Evolutionary conservation across 352 stramenopile genomes (phyloP).

Genomic region (Phytopythium chamaehyphon): DNA sequence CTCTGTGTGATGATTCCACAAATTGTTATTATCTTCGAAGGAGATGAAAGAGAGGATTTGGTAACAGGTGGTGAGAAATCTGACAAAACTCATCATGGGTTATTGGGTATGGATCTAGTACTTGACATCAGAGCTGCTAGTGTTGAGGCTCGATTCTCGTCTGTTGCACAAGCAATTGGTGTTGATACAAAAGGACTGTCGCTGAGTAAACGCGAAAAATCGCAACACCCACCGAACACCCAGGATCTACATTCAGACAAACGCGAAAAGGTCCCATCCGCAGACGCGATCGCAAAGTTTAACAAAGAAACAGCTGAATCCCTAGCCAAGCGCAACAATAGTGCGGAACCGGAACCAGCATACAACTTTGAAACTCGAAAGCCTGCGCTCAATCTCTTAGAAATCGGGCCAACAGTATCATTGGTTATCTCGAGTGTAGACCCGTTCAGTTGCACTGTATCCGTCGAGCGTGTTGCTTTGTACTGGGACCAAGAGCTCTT

Average conservation of each 20-base stretch:
- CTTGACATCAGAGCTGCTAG: slow-evolving; percentile 55
- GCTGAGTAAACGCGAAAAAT: slow-evolving; percentile 36
- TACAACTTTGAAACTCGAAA: slow-evolving; percentile 35
- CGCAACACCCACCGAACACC: neutral
- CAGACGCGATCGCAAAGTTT: slow-evolving; percentile 28
- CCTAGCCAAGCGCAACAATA: neutral
- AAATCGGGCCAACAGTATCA: slow-evolving; percentile 49
- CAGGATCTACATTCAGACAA: slow-evolving; percentile 13
- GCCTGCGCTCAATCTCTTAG: slow-evolving; percentile 48
- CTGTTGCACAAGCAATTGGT: slow-evolving; percentile 38
- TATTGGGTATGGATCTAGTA: slow-evolving; percentile 50
- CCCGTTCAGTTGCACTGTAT: slow-evolving; percentile 50
- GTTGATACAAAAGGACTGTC: slow-evolving; percentile 39
- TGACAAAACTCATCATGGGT: neutral
- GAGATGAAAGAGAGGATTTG: slow-evolving; percentile 18
- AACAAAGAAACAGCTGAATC: slow-evolving; percentile 17
- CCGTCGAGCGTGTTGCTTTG: slow-evolving; percentile 40
- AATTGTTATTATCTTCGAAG: slow-evolving; percentile 60
- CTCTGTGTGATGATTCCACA: slow-evolving; percentile 63
- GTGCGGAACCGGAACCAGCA: slow-evolving; percentile 29
- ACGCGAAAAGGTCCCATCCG: slow-evolving; percentile 25
- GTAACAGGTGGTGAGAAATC: slow-evolving; percentile 5
- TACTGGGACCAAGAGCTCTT: slow-evolving; percentile 77
- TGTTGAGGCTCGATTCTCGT: slow-evolving; percentile 63
- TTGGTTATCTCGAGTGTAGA: slow-evolving; percentile 45